Evolutionary conservation across 176 grass and related monocot species (phyloP).

Genomic region (Aegilops longissima): DNA sequence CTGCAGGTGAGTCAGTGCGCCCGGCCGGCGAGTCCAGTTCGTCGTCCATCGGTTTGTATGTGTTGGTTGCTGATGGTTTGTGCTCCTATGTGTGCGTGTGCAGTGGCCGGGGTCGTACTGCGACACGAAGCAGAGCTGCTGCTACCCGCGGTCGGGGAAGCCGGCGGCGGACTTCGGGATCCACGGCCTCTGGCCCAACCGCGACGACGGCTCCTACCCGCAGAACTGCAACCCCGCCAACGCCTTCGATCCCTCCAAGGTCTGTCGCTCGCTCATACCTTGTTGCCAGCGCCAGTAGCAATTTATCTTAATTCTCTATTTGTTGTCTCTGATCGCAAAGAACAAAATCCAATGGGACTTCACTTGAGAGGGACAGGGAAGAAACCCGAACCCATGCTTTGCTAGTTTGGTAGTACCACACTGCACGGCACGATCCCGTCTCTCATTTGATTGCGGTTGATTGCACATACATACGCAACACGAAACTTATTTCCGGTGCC

Average conservation of each 20-base stretch:
- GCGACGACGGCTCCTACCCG: slow-evolving; percentile 86
- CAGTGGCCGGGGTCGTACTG: slow-evolving; percentile 96
- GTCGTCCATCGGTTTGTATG: neutral
- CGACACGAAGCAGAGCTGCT: slow-evolving; percentile 84
- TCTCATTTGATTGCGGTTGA: too few relatives aligned
- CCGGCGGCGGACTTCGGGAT: slow-evolving; percentile 89
- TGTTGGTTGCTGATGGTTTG: neutral
- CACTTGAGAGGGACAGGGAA: neutral
- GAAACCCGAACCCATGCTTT: neutral
- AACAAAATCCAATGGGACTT: neutral
- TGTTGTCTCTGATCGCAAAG: neutral
- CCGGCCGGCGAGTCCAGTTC: neutral
- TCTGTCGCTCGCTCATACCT: neutral
- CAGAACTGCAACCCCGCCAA: slow-evolving; percentile 61
- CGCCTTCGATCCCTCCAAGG: slow-evolving; percentile 68
- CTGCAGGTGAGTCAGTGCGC: slow-evolving; percentile 39
- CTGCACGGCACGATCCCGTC: too few relatives aligned
- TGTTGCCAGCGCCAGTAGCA: neutral
- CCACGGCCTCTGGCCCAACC: slow-evolving; percentile 96
- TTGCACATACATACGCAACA: too few relatives aligned
- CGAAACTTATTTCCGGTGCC: too few relatives aligned
- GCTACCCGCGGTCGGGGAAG: slow-evolving; percentile 83
- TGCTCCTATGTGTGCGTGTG: neutral
- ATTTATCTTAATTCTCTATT: neutral
- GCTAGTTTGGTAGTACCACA: neutral